A percentile compares a stretch with the other conserved stretches of the same genome.
Evolutionary conservation across 2,329 filamentous ascomycete genomes (phyloP).

Genomic region (Phaeoacremonium minimum): DNA sequence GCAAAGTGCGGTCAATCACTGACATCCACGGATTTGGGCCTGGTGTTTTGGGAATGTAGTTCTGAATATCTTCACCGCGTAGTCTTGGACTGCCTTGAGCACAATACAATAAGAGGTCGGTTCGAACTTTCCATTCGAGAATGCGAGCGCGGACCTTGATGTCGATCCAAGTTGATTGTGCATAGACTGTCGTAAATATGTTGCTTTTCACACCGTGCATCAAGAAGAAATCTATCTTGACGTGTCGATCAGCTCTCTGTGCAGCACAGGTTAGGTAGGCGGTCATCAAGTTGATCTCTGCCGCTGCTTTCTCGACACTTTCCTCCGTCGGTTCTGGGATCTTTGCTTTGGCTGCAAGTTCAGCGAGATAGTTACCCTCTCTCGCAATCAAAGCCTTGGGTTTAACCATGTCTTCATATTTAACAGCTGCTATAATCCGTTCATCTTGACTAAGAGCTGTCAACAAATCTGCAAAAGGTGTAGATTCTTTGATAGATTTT

Average conservation of each 20-base stretch:
- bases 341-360: conserved; percentile 33
- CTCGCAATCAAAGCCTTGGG: conserved; percentile 27
- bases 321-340: conserved; percentile 5
- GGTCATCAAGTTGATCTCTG: conserved; percentile 52
- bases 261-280: conserved; percentile 25
- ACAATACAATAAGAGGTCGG: conserved; percentile 54
- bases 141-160: conserved; percentile 44
- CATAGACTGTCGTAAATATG: conserved; percentile 47
- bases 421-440: background rate
- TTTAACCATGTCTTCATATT: background rate
- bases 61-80: conserved; percentile 40
- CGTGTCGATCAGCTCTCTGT: conserved; percentile 44
- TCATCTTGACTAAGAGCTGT: background rate
- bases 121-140: conserved; percentile 57
- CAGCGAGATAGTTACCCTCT: conserved; percentile 47
- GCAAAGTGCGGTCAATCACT: conserved; percentile 39
- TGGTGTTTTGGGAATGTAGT: conserved; percentile 36
- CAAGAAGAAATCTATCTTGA: conserved; percentile 58
- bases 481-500: background rate
- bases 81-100: conserved; percentile 46
- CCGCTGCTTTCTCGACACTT: conserved; percentile 36
- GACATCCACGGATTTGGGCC: conserved; percentile 35
- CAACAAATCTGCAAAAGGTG: background rate
- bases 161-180: conserved; percentile 22
- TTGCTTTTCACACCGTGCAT: conserved; percentile 55